Evolutionary conservation across 169 alveolate genomes (phyloP).

Genomic region (Plasmodium reichenowi): DNA sequence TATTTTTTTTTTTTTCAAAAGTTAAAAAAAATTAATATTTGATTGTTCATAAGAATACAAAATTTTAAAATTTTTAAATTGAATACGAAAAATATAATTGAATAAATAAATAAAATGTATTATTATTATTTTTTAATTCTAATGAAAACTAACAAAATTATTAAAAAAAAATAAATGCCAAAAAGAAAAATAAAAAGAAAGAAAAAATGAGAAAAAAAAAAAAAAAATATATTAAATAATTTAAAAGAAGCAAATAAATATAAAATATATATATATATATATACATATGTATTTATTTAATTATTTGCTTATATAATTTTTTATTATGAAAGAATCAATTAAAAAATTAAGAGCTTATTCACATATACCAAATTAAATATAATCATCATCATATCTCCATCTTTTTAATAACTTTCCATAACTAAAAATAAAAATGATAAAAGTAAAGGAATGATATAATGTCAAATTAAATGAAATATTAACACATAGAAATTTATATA

Average conservation of each 20-base stretch:
- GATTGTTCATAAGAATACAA: constrained; percentile 42
- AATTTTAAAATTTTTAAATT: constrained; percentile 42
- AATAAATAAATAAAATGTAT: constrained; percentile 26
- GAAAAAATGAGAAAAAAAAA: neutral
- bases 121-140: constrained; percentile 33
- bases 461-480: constrained; percentile 1
- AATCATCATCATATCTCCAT: constrained; percentile 77
- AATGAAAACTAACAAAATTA: constrained; percentile 47
- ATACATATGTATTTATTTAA: neutral
- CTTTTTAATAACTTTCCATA: constrained; percentile 67
- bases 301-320: neutral
- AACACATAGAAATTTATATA: constrained; percentile 6
- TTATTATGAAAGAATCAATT: too few species aligned
- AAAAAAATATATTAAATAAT: neutral
- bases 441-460: neutral
- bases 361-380: constrained; percentile 11
- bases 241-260: too few species aligned
- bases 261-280: too few species aligned
- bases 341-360: too few species aligned
- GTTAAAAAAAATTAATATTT: constrained; percentile 35
- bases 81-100: constrained; percentile 6
- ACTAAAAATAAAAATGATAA: constrained; percentile 28
- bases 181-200: too few species aligned
- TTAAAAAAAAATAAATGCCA: constrained; percentile 26
- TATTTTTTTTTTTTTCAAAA: constrained; percentile 66